phyloP scores from a whole-genome alignment of 768 basidiomycete genomes.

The Lyophyllum decastes region DNA sequence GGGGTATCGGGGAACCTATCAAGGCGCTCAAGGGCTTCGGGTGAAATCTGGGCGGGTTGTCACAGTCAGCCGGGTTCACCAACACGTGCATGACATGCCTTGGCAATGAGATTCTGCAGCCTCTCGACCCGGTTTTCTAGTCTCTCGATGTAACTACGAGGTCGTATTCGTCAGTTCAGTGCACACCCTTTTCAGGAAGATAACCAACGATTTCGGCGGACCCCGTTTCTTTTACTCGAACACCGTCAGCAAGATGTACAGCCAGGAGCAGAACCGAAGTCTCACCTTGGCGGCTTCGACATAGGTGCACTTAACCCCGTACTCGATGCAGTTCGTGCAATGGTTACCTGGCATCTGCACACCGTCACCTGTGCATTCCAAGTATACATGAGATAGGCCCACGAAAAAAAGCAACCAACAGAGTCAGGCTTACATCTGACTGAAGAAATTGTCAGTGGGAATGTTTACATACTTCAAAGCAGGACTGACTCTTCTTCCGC shows the following conservation, averaged over 20 bases:
- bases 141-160: constrained; percentile 52
- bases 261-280: background rate
- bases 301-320: constrained; percentile 67
- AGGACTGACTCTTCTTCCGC: constrained; percentile 72
- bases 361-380: constrained; percentile 56
- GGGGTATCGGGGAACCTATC: constrained; percentile 3
- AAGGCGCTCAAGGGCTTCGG: constrained; percentile 27
- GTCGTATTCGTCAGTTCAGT: background rate
- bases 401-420: background rate
- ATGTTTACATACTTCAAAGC: background rate
- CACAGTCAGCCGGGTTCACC: background rate
- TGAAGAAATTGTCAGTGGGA: background rate
- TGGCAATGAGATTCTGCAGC: constrained; percentile 53
- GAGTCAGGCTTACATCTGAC: constrained; percentile 57
- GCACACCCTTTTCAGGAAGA: background rate
- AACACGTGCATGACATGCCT: constrained; percentile 22
- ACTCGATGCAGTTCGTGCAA: constrained; percentile 69
- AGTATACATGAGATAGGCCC: background rate
- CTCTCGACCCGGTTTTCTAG: constrained; percentile 61
- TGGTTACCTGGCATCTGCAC: constrained; percentile 61
- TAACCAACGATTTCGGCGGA: constrained; percentile 57
- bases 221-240: constrained; percentile 45
- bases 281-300: constrained; percentile 65
- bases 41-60: constrained; percentile 51
- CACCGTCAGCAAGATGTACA: background rate